A percentile compares a stretch with the other conserved stretches of the same genome.
Conservation (phyloP, 2,329 filamentous ascomycete genomes). For the Cladosporium sp. region DNA sequence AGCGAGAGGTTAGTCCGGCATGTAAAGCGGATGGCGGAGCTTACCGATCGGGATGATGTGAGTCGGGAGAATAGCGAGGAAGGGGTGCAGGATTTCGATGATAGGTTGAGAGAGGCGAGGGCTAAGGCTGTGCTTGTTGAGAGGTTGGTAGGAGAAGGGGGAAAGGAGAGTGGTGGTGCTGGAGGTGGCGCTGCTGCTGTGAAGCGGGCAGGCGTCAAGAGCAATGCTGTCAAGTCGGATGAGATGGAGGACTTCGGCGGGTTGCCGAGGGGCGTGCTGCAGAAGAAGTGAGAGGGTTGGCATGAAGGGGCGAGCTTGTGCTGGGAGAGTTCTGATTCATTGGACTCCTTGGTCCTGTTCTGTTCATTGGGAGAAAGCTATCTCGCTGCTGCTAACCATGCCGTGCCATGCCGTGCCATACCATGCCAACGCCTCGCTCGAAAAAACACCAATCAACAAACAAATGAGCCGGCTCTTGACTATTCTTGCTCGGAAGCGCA, state of each 20-base stretch:
- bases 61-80: constrained; percentile 84
- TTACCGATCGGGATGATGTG: constrained; percentile 76
- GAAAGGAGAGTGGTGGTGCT: constrained; percentile 36
- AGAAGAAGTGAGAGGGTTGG: constrained; percentile 13
- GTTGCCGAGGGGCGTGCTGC: constrained; percentile 20
- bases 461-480: neutral
- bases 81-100: constrained; percentile 86
- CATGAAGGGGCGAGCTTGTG: neutral
- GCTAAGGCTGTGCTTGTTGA: constrained; percentile 86
- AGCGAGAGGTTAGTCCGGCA: constrained; percentile 76
- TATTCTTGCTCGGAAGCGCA: neutral
- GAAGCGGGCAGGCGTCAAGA: constrained; percentile 29
- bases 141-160: constrained; percentile 59
- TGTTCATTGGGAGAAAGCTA: constrained; percentile 9
- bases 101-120: constrained; percentile 77
- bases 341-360: neutral
- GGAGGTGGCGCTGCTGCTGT: constrained; percentile 18
- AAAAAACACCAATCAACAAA: constrained; percentile 2
- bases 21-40: constrained; percentile 69
- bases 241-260: constrained; percentile 43
- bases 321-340: neutral
- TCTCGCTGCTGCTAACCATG: neutral
- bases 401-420: neutral
- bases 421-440: constrained; percentile 16
- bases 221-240: constrained; percentile 23